These are phyloP conservation scores for Cladorrhinum samala DNA, from an alignment of 495 filamentous ascomycete genomes.

Conservation along the genomic window DNA sequence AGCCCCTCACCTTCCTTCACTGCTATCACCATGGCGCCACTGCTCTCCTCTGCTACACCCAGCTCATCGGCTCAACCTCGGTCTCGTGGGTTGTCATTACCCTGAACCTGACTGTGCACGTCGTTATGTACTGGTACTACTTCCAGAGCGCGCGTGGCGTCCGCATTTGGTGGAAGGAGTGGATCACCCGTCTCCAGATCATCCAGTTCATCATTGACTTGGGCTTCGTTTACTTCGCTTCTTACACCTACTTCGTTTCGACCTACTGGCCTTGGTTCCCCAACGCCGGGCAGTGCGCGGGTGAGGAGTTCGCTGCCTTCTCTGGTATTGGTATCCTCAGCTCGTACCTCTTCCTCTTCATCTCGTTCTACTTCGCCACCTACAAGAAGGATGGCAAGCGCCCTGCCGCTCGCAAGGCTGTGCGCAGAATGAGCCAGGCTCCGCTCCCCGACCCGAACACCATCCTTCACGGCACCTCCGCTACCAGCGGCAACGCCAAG, in stretches of 20 bases:
- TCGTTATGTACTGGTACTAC: slow-evolving; percentile 74
- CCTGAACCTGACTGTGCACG: slow-evolving; percentile 72
- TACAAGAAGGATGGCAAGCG: slow-evolving; percentile 82
- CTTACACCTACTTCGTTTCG: slow-evolving; percentile 89
- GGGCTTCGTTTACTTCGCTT: slow-evolving; percentile 90
- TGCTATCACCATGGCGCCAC: slow-evolving; percentile 81
- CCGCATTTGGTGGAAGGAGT: slow-evolving; percentile 86
- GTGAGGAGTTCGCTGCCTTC: slow-evolving; percentile 96
- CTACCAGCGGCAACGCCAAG: slow-evolving; percentile 30
- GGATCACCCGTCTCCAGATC: slow-evolving; percentile 82
- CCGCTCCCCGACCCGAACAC: slow-evolving; percentile 45
- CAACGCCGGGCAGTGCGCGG: slow-evolving; percentile 77
- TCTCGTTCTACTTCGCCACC: slow-evolving; percentile 96
- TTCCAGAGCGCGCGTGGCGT: slow-evolving; percentile 80
- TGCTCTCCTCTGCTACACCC: slow-evolving; percentile 78
- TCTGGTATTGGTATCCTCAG: slow-evolving; percentile 85
- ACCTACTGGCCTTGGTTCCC: slow-evolving; percentile 86
- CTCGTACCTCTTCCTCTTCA: slow-evolving; percentile 95
- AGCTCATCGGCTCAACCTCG: slow-evolving; percentile 70
- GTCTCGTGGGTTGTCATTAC: slow-evolving; percentile 75
- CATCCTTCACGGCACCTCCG: slow-evolving; percentile 27
- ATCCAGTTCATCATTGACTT: slow-evolving; percentile 76
- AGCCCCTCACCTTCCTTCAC: slow-evolving; percentile 81
- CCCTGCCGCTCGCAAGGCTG: slow-evolving; percentile 49
- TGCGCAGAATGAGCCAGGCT: slow-evolving; percentile 49